Evolutionary conservation across 1,284 basidiomycete genomes (phyloP).

Genomic region (Trametes sp.): DNA sequence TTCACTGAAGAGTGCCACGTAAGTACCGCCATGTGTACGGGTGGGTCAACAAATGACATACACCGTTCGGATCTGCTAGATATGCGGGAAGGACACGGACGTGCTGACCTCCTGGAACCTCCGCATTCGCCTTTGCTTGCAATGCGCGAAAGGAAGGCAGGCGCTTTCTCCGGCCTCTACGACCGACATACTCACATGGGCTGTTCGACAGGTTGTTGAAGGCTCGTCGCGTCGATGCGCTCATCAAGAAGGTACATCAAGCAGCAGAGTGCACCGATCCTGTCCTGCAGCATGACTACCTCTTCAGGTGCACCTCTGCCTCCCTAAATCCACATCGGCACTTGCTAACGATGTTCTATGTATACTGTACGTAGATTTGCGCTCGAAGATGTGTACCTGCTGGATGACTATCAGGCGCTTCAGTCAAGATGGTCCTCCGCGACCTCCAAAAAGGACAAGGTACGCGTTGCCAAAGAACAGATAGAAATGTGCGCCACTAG

Average conservation of each 20-base stretch:
- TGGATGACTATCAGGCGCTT: no score
- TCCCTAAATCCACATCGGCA: no score
- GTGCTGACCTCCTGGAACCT: neutral
- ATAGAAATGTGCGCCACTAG: no score
- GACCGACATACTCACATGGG: no score
- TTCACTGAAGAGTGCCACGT: slow-evolving; percentile 5
- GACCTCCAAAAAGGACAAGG: no score
- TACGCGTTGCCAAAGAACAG: no score
- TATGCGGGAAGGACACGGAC: neutral
- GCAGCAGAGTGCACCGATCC: neutral
- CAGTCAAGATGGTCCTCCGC: no score
- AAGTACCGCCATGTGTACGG: neutral
- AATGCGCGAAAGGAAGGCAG: neutral
- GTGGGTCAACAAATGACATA: neutral
- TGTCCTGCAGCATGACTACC: neutral
- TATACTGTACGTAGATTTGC: no score
- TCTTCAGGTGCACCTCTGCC: no score
- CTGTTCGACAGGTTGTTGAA: neutral
- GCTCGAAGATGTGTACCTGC: no score
- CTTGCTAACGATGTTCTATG: no score
- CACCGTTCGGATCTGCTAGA: neutral
- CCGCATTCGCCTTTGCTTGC: neutral
- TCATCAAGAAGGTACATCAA: neutral
- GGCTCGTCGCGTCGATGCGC: neutral
- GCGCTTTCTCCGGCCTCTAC: no score